These are phyloP conservation scores for Aotearoamyces nothofagi DNA, from an alignment of 2,329 filamentous ascomycete genomes.

Conservation along the genomic window DNA sequence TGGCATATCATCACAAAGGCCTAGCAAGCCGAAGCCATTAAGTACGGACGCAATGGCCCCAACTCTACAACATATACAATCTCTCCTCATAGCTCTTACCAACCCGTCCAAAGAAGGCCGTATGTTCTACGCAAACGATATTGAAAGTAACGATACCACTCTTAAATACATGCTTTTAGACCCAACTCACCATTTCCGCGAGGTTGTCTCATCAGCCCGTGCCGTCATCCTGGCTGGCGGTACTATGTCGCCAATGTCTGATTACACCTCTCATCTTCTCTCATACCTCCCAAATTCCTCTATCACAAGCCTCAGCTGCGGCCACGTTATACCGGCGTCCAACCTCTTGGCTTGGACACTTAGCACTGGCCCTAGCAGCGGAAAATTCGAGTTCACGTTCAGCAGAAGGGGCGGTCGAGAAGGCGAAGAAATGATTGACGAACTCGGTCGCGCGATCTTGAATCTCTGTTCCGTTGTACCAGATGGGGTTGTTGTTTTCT, in stretches of 20 bases:
- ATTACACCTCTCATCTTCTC: constrained; percentile 78
- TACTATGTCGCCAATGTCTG: constrained; percentile 93
- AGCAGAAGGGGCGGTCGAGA: constrained; percentile 45
- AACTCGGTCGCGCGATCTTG: constrained; percentile 60
- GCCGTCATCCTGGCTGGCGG: constrained; percentile 86
- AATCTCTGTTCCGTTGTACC: constrained; percentile 61
- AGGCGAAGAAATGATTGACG: constrained; percentile 43
- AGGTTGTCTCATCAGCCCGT: constrained; percentile 69
- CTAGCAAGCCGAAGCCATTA: constrained; percentile 10
- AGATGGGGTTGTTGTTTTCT: constrained; percentile 87
- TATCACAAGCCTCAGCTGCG: constrained; percentile 76
- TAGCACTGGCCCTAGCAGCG: constrained; percentile 27
- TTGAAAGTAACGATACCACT: constrained; percentile 30
- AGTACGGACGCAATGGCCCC: constrained; percentile 9
- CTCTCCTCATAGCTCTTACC: constrained; percentile 66
- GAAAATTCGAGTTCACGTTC: constrained; percentile 75
- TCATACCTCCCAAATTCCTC: constrained; percentile 48
- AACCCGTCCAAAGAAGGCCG: constrained; percentile 64
- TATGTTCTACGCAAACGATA: constrained; percentile 39
- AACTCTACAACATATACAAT: constrained; percentile 37
- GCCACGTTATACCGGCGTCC: constrained; percentile 75
- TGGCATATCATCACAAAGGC: constrained; percentile 13
- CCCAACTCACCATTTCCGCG: constrained; percentile 79
- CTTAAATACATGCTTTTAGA: constrained; percentile 83
- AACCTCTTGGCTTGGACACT: constrained; percentile 73